Percentiles rank a stretch among this genome's conserved stretches.
Conservation (phyloP, 2,329 filamentous ascomycete species). For the Paraphoma chrysanthemicola region DNA sequence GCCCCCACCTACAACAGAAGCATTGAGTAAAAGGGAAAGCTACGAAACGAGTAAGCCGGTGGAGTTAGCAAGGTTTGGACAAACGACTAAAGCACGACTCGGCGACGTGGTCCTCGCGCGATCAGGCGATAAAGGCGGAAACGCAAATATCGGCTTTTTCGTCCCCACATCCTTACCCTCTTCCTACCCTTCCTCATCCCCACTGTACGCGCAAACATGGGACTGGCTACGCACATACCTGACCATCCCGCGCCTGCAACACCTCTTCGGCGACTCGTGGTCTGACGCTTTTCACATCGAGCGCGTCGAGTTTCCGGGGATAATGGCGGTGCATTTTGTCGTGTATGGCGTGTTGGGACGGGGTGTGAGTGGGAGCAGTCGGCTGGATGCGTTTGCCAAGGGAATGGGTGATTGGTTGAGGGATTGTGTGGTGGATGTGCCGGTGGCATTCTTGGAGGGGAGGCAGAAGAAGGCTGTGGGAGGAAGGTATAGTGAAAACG, state of each 20-base stretch:
- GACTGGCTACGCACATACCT: slow-evolving; percentile 41
- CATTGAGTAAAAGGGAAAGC: slow-evolving; percentile 23
- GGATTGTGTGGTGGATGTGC: slow-evolving; percentile 53
- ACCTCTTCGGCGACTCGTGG: slow-evolving; percentile 38
- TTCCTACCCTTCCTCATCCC: slow-evolving; percentile 24
- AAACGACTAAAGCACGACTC: slow-evolving; percentile 32
- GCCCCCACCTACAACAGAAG: slow-evolving; percentile 23
- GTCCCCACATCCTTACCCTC: slow-evolving; percentile 40
- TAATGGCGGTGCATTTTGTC: slow-evolving; percentile 45
- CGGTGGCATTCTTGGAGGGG: slow-evolving; percentile 37
- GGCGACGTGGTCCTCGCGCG: slow-evolving; percentile 55
- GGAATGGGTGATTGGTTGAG: slow-evolving; percentile 61
- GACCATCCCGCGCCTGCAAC: slow-evolving; percentile 32
- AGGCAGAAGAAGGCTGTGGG: slow-evolving; percentile 9
- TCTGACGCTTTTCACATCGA: slow-evolving; percentile 29
- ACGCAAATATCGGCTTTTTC: slow-evolving; percentile 48
- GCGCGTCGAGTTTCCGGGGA: slow-evolving; percentile 40
- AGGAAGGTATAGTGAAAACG: slow-evolving; percentile 9
- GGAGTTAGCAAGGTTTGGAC: slow-evolving; percentile 27
- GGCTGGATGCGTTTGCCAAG: slow-evolving; percentile 60
- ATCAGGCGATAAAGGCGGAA: slow-evolving; percentile 48
- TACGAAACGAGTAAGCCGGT: slow-evolving; percentile 46
- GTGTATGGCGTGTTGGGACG: slow-evolving; percentile 47
- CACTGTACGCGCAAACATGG: slow-evolving; percentile 35
- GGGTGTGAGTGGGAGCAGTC: slow-evolving; percentile 56